A percentile compares a stretch with the other conserved stretches of the same genome.
phyloP scores from a whole-genome alignment of 306 rosid genomes.

The Trifolium pratense region DNA sequence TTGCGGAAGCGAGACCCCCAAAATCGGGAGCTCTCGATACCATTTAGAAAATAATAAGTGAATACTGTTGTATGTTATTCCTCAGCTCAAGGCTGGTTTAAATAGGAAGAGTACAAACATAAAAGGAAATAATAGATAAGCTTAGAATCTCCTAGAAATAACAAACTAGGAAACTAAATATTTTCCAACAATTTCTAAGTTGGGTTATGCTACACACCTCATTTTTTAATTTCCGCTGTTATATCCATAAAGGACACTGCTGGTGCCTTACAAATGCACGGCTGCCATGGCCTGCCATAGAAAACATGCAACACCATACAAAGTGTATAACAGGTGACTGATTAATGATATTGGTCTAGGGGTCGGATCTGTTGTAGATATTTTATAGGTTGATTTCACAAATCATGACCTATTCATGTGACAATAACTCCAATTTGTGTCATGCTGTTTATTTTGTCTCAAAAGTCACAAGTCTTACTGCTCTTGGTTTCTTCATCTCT shows the following conservation, averaged over 20 bases:
- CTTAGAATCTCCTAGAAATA: too few species aligned
- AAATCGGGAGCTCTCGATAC: too few species aligned
- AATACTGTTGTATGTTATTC: too few species aligned
- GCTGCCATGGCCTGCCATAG: neutral
- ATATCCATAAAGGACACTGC: neutral
- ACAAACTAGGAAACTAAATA: too few species aligned
- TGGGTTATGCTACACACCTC: slow-evolving; percentile 1
- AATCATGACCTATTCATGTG: neutral
- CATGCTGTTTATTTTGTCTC: slow-evolving; percentile 4
- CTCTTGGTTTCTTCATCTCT: neutral
- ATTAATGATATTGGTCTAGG: neutral
- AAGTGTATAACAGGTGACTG: neutral
- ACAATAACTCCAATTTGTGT: neutral
- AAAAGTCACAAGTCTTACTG: neutral
- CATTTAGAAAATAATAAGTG: too few species aligned
- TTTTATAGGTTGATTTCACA: neutral
- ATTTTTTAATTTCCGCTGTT: neutral
- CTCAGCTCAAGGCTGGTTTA: too few species aligned
- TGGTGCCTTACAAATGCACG: neutral
- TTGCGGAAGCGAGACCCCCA: too few species aligned
- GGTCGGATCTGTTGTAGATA: neutral
- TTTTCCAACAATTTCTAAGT: too few species aligned
- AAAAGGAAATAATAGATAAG: too few species aligned
- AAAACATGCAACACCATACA: neutral
- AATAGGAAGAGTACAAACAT: too few species aligned